Evolutionary conservation across 176 grass and related monocot genomes (phyloP), one percentile per base, ranked within the genome.

Genomic region (Musa itinerans): DNA sequence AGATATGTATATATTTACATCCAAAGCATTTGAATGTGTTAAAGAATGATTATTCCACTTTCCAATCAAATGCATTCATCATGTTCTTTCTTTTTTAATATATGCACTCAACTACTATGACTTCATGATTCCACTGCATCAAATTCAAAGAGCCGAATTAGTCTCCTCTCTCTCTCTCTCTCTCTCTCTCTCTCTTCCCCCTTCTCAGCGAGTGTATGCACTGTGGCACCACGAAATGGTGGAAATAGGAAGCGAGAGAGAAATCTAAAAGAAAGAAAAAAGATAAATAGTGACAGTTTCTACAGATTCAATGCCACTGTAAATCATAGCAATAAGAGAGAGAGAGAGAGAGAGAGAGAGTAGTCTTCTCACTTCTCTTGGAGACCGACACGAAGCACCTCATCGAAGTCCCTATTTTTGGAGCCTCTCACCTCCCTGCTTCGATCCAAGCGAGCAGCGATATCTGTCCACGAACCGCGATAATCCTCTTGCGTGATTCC

Each of bases 331-430:
- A 27, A 27, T 50, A 23, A n/a, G 16, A 50, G 9, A 70, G 68
- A 25, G 43, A 70, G 43, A 20, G 50, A 20, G 50, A 34, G 24
- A 70, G 68, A 50, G 68, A 70, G 43, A 5, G 8, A 50, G 27
- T 51, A 2, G 19, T 70, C 16, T 48, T 50, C 68, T 50, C 68
- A 20, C 34, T 70, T 50, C 68, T 70, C 43, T 19, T 6, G 43
- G 9, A 50, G 66, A 68, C 66, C 66, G 66, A 68, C 66, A 68
- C 26, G 66, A 16, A 70, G 43, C 15, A 70, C 43, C 68, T 70
- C 17, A 50, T 52, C 68, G 19, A 43, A 70, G 63, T 27, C 11
- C 63, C 63, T 26, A 24, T 65, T 65, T 50, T 51, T 6, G 34
- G 34, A 43, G 34, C 34, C 34, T 43, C 34, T 6, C 43, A 43